Evolutionary conservation across 2,329 filamentous ascomycete species (phyloP), one percentile per base, ranked within the genome.

Genomic region (Venturia asperata): DNA sequence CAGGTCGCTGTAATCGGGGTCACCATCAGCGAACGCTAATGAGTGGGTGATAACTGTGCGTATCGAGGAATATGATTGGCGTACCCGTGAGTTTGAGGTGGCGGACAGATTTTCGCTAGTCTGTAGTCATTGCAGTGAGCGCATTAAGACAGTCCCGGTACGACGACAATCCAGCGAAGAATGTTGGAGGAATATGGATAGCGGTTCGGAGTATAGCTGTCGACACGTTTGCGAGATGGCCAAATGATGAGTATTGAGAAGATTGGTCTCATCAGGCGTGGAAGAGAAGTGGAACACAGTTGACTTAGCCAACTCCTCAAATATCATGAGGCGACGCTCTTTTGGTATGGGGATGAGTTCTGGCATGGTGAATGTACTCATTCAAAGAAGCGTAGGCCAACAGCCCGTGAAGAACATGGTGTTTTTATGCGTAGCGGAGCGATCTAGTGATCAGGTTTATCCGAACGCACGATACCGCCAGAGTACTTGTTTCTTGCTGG

Each of bases 161-260:
- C 47, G n/a, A 52, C n/a, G 47, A 52, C 47, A 52, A 15, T 52
- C 47, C 21, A 52, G 17, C 7, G 24, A 7, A 27, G n/a, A 24
- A 52, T 52, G 3, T 9, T 21, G 47, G 9, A 27, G 21, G 47
- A 52, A 52, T 15, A 27, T 24, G 47, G 15, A 45, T 17, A 9
- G 27, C 5, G 49, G 5, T 55, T 30, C 21, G 10, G 49, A 55
- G 49, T 34, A 34, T 6, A 55, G 24, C 15, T 55, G 49, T 30
- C 49, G 49, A 55, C 49, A 55, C 15, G 49, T 55, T 21, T 55
- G 49, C 24, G 27, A 55, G 15, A 55, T 17, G 27, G 49, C 49
- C 49, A 34, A 55, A 1, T 55, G 21, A 7, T 55, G 21, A 5
- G 21, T 34, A 34, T 55, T 55, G 24, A 30, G 49, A 7, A 17